Percentiles rank a stretch among this genome's conserved stretches.
Evolutionary conservation across 108 stramenopile species (phyloP).

Genomic region (Conticribra weissflogii): DNA sequence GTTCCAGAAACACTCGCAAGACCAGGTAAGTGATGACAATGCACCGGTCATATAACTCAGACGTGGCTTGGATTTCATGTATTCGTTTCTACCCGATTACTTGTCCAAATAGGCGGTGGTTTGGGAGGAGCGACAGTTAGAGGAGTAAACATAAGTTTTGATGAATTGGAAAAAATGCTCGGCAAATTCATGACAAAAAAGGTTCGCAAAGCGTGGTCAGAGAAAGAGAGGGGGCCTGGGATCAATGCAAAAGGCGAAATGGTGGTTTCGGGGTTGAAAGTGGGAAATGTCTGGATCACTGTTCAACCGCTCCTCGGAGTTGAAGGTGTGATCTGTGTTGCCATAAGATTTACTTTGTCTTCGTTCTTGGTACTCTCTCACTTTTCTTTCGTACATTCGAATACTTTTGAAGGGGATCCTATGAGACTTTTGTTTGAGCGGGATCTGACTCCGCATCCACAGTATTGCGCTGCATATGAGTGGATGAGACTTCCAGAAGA

Average conservation of each 20-base stretch:
- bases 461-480: constrained; percentile 83
- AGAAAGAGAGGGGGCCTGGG: constrained; percentile 67
- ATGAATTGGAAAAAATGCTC: constrained; percentile 70
- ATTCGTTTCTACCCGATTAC: too few species aligned
- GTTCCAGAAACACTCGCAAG: constrained; percentile 60
- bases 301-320: constrained; percentile 87
- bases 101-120: constrained; percentile 39
- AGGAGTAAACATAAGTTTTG: constrained; percentile 38
- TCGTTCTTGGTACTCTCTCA: too few species aligned
- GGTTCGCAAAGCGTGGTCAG: constrained; percentile 71
- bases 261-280: constrained; percentile 77
- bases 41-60: background rate
- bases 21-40: constrained; percentile 17
- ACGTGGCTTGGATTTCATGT: too few species aligned
- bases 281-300: constrained; percentile 82
- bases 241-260: constrained; percentile 65
- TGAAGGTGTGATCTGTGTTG: too few species aligned
- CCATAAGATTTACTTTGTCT: too few species aligned
- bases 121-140: constrained; percentile 66
- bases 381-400: too few species aligned
- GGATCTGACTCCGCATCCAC: constrained; percentile 88
- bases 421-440: constrained; percentile 87
- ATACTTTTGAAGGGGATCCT: too few species aligned
- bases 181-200: constrained; percentile 81
- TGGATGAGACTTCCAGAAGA: constrained; percentile 61